These are phyloP conservation scores for Canariomyces notabilis DNA, from an alignment of 2,329 filamentous ascomycete species.

Conservation along the genomic window DNA sequence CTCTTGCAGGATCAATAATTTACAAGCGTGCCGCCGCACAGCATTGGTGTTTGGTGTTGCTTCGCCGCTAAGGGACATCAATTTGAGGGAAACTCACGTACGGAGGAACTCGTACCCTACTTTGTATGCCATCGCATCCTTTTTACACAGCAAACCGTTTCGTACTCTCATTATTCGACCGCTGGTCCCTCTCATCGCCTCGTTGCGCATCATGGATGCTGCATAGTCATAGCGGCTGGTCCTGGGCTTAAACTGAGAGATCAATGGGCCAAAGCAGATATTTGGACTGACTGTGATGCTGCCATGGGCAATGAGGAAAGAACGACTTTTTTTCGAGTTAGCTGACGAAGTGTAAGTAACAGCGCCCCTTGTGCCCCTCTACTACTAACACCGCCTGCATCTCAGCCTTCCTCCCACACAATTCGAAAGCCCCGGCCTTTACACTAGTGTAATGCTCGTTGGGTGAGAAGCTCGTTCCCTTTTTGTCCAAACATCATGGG, in stretches of 20 bases:
- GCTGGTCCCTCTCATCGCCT: no score
- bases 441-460: not conserved
- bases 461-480: not conserved
- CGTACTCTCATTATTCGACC: no score
- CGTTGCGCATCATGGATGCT: no score
- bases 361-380: constrained; percentile 4
- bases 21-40: not conserved
- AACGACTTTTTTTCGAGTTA: not conserved
- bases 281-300: not conserved
- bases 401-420: not conserved
- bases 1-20: not conserved
- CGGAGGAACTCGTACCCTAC: no score
- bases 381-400: not conserved
- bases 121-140: no score
- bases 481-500: not conserved
- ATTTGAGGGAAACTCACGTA: not conserved
- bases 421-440: not conserved
- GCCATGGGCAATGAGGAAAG: not conserved
- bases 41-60: not conserved
- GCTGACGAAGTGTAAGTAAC: not conserved
- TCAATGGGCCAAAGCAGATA: no score
- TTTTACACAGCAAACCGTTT: no score
- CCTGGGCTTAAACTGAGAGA: no score
- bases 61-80: not conserved
- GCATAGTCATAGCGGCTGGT: no score